Percentiles rank a stretch among this genome's conserved stretches.
Conservation (phyloP, 176 grass and related monocot genomes). For the Avena eriantha region DNA sequence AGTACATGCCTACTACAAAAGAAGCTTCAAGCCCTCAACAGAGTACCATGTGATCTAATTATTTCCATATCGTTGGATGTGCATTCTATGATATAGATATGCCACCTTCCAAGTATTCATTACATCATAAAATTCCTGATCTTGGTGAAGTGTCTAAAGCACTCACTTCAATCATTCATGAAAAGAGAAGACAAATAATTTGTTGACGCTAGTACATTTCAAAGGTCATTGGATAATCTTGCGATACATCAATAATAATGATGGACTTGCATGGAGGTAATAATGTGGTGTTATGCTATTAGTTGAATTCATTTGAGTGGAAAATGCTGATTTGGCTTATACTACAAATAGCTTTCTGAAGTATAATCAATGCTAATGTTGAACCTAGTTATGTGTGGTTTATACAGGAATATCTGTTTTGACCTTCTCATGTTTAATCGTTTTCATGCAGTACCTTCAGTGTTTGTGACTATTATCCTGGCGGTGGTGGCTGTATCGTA, state of each 20-base stretch:
- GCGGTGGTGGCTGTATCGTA: slow-evolving; percentile 72
- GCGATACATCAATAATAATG: slow-evolving; percentile 5
- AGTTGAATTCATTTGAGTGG: not conserved
- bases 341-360: slow-evolving; percentile 25
- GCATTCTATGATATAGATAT: not conserved
- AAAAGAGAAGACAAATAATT: not conserved
- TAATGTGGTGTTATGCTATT: not conserved
- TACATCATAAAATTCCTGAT: not conserved
- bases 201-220: not conserved
- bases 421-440: slow-evolving; percentile 25
- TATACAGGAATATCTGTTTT: slow-evolving; percentile 27
- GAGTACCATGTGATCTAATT: not conserved
- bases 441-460: slow-evolving; percentile 52
- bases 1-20: not conserved
- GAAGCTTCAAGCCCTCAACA: not conserved
- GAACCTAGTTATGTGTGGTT: not conserved
- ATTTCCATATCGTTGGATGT: not conserved
- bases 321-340: slow-evolving; percentile 3
- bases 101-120: slow-evolving; percentile 14
- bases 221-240: slow-evolving; percentile 2
- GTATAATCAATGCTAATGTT: not conserved
- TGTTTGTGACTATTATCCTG: slow-evolving; percentile 65
- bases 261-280: not conserved
- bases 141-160: not conserved
- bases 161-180: not conserved